Base-by-base conservation (phyloP, 2,329 filamentous ascomycete species). In the Aplosporella prunicola region DNA sequence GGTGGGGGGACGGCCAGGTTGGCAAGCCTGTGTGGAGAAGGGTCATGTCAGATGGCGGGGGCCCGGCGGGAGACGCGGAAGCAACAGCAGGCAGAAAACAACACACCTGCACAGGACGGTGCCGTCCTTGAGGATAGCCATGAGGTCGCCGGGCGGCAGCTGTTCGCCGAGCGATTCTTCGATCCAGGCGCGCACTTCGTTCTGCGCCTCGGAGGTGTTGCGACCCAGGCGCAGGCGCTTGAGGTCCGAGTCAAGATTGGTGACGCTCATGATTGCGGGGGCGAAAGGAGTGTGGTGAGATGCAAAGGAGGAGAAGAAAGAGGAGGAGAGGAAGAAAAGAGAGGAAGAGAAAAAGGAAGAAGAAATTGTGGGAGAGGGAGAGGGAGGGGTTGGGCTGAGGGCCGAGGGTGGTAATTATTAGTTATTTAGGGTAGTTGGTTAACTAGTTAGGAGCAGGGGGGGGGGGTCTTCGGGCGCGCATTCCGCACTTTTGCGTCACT, bases 181-280 rank as follows among this genome's bases (percentile, higher is more conserved):
- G 46, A 98, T 88, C 86, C 91, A 98, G 46, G 68, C 61, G 31
- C 80, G 78, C 14, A 78, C 81, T 66, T 96, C 88, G 50, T 85
- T 85, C 35, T 87, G 88, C 26, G 88, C 88, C 50, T 82, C 78
- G 15, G 87, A 86, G 2, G 89, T 96, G 2, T 89, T 96, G 64
- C 89, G 84, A 43, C 88, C 84, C 52, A 94, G 71, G 62, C 91
- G 88, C 72, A 96, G 63, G 60, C 80, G 87, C 71, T 85, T 84
- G 77, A 98, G 73, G 68, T 98, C 91, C 62, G 89, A 89, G 64
- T 96, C 91, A 43, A 98, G 70, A 45, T 86, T 94, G 46, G 85
- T 76, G 20, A 96, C 89, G 25, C 89, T 94, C 50, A 89, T 88
- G 89, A 96, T 96, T 47, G 43, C 41, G 43, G 45, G 25, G 31